Evolutionary conservation across 2,329 filamentous ascomycete species (phyloP).

Genomic region (Claviceps humidiphila): DNA sequence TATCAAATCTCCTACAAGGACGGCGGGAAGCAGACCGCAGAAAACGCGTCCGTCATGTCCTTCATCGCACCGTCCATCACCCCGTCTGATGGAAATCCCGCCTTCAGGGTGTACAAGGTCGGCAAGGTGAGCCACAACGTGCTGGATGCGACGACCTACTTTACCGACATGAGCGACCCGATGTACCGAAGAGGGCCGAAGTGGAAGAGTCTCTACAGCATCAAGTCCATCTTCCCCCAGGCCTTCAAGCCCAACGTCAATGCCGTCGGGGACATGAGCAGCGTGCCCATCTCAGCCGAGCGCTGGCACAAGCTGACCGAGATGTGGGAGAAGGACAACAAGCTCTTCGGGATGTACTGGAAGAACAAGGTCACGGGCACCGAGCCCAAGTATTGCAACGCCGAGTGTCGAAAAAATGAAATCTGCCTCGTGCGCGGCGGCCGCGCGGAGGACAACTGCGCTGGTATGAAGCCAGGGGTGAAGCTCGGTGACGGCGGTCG

Average conservation of each 20-base stretch:
- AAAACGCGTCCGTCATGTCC: constrained; percentile 33
- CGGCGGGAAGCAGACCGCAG: constrained; percentile 25
- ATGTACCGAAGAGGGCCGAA: neutral
- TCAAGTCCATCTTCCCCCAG: neutral
- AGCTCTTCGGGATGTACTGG: neutral
- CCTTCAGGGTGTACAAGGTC: constrained; percentile 44
- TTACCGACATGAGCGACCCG: neutral
- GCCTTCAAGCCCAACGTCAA: neutral
- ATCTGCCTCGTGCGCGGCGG: constrained; percentile 39
- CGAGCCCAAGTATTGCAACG: constrained; percentile 25
- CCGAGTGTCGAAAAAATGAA: constrained; percentile 27
- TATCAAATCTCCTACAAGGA: constrained; percentile 42
- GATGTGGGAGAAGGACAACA: neutral
- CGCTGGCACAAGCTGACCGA: neutral
- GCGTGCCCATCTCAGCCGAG: neutral
- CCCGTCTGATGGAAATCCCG: constrained; percentile 38
- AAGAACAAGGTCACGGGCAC: constrained; percentile 18
- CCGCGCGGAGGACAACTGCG: constrained; percentile 38
- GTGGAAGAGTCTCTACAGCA: neutral
- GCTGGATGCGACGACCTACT: neutral
- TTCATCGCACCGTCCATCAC: constrained; percentile 41
- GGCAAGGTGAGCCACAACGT: constrained; percentile 38
- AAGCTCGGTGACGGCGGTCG: neutral
- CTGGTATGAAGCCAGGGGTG: constrained; percentile 3
- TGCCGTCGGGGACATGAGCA: neutral